Evolutionary conservation across 1,284 basidiomycete genomes (phyloP), one percentile per base, ranked within the genome.

Genomic region (Microbotryum violaceum): DNA sequence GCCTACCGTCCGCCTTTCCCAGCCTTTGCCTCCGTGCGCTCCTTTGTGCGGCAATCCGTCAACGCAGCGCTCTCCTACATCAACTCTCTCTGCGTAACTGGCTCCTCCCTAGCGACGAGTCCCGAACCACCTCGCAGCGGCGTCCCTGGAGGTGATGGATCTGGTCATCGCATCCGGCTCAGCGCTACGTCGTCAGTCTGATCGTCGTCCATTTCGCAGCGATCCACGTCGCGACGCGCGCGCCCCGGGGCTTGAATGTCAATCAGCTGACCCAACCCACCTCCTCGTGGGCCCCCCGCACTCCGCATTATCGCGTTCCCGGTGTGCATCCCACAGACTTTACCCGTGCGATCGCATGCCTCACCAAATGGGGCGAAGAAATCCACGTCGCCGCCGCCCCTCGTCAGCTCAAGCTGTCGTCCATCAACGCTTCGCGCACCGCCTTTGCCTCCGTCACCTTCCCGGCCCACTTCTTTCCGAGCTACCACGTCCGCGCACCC

Each of bases 401-500:
- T 4, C 37, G 25, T n/a, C 62, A 64, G 46, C 55, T 68, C 58
- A 71, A 70, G 51, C 49, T 72, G 37, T 70, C 70, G 18, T 62
- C 65, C 47, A 66, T 70, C 46, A 70, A 70, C 44, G 54, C 63
- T 10, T 64, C 70, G 7, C 46, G 70, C 1, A 70, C 70, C 49
- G 71, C 70, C 6, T 72, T 72, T 31, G 68, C 60, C 51, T 60
- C 70, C 45, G 60, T 65, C 42, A 61, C 66, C 42, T 66, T 71
- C 46, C 62, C 67, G 27, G 48, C 63, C 4, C 48, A 37, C 52
- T 72, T 71, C 67, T 72, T 72, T 48, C 44, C 57, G 7, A 45
- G 57, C 12, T 72, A 66, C 57, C n/a, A 44, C 16, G 31, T 60
- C 23, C 29, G 23, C 42, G 12, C 47, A 21, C 23, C 16, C 18